Conservation (phyloP, 2,329 filamentous ascomycete species). For the Alternaria arborescens region DNA sequence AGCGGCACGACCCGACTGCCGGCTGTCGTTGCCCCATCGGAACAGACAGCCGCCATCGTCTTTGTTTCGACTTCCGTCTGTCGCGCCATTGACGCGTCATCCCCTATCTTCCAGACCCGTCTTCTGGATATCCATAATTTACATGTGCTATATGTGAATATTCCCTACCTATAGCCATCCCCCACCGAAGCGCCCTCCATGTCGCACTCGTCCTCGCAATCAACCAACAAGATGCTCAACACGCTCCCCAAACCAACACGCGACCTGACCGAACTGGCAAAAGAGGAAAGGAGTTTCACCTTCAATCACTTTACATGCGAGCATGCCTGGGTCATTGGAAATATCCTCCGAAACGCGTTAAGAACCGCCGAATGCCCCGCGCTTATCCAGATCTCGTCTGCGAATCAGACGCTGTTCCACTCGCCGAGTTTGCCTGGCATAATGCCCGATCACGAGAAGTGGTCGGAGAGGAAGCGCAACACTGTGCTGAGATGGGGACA, state of each 20-base stretch:
- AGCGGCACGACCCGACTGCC: conserved; percentile 19
- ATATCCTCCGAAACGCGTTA: conserved; percentile 70
- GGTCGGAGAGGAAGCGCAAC: conserved; percentile 70
- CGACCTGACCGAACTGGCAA: conserved; percentile 52
- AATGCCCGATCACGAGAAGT: conserved; percentile 74
- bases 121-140: conserved; percentile 2
- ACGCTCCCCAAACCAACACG: conserved; percentile 45
- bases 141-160: conserved; percentile 10
- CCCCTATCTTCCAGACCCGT: conserved; percentile 9
- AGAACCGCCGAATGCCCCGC: conserved; percentile 63
- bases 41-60: conserved; percentile 4
- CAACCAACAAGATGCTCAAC: conserved; percentile 25
- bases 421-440: conserved; percentile 71
- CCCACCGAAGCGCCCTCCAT: background rate
- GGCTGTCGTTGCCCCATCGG: conserved; percentile 4
- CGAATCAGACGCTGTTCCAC: conserved; percentile 74
- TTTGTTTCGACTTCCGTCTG: conserved; percentile 6
- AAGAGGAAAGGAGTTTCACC: conserved; percentile 55
- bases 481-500: conserved; percentile 75
- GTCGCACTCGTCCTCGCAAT: conserved; percentile 6
- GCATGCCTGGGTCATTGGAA: conserved; percentile 72
- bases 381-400: conserved; percentile 71
- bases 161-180: conserved; percentile 13
- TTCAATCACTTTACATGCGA: conserved; percentile 67
- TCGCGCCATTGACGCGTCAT: conserved; percentile 8